Percentiles rank a stretch among this genome's conserved stretches.
Conservation (phyloP, 306 rosid species). For the Castanopsis chinensis region DNA sequence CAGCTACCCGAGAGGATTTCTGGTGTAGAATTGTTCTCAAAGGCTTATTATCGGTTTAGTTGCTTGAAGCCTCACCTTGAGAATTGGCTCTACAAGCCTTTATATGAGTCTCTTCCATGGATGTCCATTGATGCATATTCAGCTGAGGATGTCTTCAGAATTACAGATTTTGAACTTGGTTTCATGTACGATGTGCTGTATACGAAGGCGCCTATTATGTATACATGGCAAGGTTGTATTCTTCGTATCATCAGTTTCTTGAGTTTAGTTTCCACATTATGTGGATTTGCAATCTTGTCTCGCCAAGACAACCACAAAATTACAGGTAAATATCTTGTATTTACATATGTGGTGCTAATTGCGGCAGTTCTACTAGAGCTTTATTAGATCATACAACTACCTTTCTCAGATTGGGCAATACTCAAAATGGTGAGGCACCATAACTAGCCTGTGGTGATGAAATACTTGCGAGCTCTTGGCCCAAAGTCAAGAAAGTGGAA, state of each 20-base stretch:
- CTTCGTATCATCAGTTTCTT: conserved; percentile 45
- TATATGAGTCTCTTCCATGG: conserved; percentile 39
- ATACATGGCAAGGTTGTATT: conserved; percentile 47
- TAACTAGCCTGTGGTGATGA: conserved; percentile 26
- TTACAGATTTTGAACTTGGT: conserved; percentile 51
- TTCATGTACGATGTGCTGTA: conserved; percentile 68
- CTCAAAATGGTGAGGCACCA: conserved; percentile 43
- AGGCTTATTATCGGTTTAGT: conserved; percentile 55
- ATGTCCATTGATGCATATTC: conserved; percentile 33
- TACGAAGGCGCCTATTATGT: conserved; percentile 54
- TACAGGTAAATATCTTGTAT: conserved; percentile 20
- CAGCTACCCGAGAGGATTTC: conserved; percentile 40
- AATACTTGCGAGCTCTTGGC: conserved; percentile 33
- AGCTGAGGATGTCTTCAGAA: conserved; percentile 39
- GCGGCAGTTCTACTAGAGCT: conserved; percentile 50
- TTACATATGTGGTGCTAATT: conserved; percentile 34
- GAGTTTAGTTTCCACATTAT: conserved; percentile 30
- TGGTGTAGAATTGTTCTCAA: conserved; percentile 40
- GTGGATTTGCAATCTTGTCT: conserved; percentile 34
- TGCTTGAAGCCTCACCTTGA: conserved; percentile 58
- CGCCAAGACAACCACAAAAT: not conserved
- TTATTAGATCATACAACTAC: conserved; percentile 51
- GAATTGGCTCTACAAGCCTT: conserved; percentile 44
- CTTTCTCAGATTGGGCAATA: conserved; percentile 62
- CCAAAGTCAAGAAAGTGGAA: conserved; percentile 39